Base-by-base conservation (phyloP, 2,329 filamentous ascomycete species). In the Trichoderma guizhouense region DNA sequence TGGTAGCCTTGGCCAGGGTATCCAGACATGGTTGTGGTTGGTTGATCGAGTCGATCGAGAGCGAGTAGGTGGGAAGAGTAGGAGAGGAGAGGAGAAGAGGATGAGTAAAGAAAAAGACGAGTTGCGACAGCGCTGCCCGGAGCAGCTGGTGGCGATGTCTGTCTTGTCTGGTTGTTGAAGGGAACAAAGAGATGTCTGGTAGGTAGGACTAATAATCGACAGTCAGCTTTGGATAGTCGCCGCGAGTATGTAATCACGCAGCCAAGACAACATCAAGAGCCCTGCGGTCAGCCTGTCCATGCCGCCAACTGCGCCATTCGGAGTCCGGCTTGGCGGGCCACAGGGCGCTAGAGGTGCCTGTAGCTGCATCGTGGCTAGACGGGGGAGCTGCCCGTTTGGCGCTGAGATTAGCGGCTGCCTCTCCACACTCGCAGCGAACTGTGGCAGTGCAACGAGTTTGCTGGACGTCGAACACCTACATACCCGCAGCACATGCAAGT, bases 1-100 rank as follows among this genome's bases (percentile, higher is more conserved):
- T 83, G 76, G 58, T 82, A 78, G 73, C 83, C 81, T 75, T 83
- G 82, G 68, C 82, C 82, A 36, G 82, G 82, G 76, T 81, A 83
- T 74, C 81, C 80, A 57, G 82, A 83, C 82, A 83, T 83, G 74
- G 43, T 67, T 67, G 58, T 32, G 65, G 71, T 36, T 36, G 68
- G 28, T 65, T 7, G 30, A 34, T 32, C 14, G 34, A 36, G 3
- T 51, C 47, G 68, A 61, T 58, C 65, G 72, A 63, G 68, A 58
- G 55, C 39, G 43, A 58, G 30, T 51, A 55, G 51, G 58, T 12
- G 7, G 21, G 15, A 39, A 34, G 11, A 57, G 58, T 1, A 9
- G 18, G 12, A 34, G 39, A 24, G 63, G 32, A 53, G 39, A 18
- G 18, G 32, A 30, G 47, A 1, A 53, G 32, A 53, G 34, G 24